Evolutionary conservation across 345 rosid genomes (phyloP), one percentile per base, ranked within the genome.

Genomic region (Garcia nutans): DNA sequence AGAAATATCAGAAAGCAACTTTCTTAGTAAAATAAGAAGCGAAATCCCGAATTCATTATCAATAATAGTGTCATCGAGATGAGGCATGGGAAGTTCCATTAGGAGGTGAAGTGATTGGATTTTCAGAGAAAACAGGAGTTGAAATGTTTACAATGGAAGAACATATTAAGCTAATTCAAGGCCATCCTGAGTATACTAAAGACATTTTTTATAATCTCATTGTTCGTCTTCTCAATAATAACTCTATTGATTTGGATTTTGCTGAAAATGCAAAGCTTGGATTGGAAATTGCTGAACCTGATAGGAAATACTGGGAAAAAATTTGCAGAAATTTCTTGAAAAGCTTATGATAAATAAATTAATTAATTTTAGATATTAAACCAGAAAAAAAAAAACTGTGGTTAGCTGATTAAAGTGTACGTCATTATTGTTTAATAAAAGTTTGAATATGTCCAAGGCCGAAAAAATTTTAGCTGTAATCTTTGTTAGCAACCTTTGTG

Each of bases 101-200:
- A 60, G 87, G 85, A 31, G 97, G 96, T 9, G 79, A 85, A 82
- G 85, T 95, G 37, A 82, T 95, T 10, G 99, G 92, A 3, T 91
- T 84, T 78, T 95, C 99, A 6, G 88, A 86, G 8, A 93, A 87
- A 63, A 93, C 94, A 60, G 89, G 90, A 11, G 90, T 95, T 6
- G 99, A 95, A 73, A 90, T 93, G 91, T 93, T 78, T 55, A 22
- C 72, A 0, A 77, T 93, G 17, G 94, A 88, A 13, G 84, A 87
- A 44, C 97, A 83, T 74, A 84, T 95, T 58, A 76, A 91, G 55
- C 96, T 97, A n/a, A 86, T 95, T 75, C 99, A 95, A 86, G 97
- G 99, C 31, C 97, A 95, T 74, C 97, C 96, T 12, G 99, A 95
- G 78, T 91, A 93, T 81, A 88, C 93, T 81, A 90, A 85, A 65